Evolutionary conservation across 2,329 filamentous ascomycete genomes (phyloP).

Genomic region (Penicillium hesseltinei): DNA sequence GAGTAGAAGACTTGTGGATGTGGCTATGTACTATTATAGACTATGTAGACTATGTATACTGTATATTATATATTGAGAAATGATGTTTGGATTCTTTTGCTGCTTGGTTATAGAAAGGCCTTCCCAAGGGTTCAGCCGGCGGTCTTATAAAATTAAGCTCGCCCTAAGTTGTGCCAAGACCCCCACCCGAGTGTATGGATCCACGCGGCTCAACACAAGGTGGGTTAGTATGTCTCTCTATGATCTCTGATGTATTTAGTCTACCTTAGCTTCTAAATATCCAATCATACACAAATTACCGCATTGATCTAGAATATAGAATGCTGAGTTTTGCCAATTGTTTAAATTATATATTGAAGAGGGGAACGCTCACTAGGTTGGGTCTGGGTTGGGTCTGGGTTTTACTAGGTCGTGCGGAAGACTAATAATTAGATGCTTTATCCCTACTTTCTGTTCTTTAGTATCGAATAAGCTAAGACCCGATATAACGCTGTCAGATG

Average conservation of each 20-base stretch:
- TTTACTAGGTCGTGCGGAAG: too few relatives aligned
- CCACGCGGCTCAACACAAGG: not conserved
- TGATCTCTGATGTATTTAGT: not conserved
- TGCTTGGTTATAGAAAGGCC: too few relatives aligned
- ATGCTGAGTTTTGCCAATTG: not conserved
- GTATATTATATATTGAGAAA: not conserved
- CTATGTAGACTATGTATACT: not conserved
- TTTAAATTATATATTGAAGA: too few relatives aligned
- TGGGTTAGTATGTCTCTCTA: not conserved
- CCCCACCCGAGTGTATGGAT: not conserved
- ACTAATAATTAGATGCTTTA: too few relatives aligned
- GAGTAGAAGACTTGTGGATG: not conserved
- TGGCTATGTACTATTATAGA: constrained; percentile 3
- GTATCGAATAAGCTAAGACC: too few relatives aligned
- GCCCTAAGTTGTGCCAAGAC: not conserved
- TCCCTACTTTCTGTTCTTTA: too few relatives aligned
- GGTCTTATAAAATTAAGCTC: not conserved
- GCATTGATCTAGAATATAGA: not conserved
- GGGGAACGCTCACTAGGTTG: too few relatives aligned
- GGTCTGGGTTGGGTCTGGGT: too few relatives aligned
- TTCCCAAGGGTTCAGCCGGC: too few relatives aligned
- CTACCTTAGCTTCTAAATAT: not conserved
- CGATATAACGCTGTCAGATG: too few relatives aligned
- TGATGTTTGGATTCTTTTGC: not conserved
- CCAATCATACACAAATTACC: not conserved